Evolutionary conservation across 73 alveolate genomes (phyloP).

Genomic region (Paraurostyla sp.): DNA sequence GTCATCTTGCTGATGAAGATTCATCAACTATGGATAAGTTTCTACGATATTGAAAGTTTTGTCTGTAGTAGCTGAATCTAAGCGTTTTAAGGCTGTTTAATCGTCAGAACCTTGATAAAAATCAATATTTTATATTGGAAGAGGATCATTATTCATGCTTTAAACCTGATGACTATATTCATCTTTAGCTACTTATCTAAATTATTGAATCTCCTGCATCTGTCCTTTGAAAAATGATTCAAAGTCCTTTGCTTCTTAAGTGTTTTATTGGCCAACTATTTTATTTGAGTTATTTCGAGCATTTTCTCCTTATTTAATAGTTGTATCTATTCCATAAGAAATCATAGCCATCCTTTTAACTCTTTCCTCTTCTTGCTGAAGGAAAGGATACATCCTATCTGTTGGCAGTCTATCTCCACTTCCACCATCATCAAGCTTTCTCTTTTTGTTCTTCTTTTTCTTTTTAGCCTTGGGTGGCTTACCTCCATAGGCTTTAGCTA

Average conservation of each 20-base stretch:
- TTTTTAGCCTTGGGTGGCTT: slow-evolving; percentile 1
- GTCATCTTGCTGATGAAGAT: too few relatives aligned
- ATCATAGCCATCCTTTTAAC: slow-evolving; percentile 56
- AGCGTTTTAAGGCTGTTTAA: not conserved
- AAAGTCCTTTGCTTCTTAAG: slow-evolving; percentile 11
- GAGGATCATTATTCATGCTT: not conserved
- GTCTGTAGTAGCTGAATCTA: slow-evolving; percentile 36
- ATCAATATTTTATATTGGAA: not conserved
- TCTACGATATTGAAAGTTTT: not conserved
- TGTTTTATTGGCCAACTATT: not conserved
- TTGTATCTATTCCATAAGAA: slow-evolving; percentile 6
- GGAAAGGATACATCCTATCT: slow-evolving; percentile 33
- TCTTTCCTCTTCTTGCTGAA: slow-evolving; percentile 47
- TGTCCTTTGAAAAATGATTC: slow-evolving; percentile 24
- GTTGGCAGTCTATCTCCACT: slow-evolving; percentile 38
- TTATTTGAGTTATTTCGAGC: not conserved
- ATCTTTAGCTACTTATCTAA: not conserved
- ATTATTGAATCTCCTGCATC: slow-evolving; percentile 47
- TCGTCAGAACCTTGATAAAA: not conserved
- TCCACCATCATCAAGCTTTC: slow-evolving; percentile 3
- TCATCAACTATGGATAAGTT: not conserved
- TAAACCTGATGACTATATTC: not conserved
- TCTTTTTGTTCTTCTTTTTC: not conserved
- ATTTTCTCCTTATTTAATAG: not conserved
- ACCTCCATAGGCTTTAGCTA: slow-evolving; percentile 64